These are phyloP conservation scores for Triticum timopheevii DNA, from an alignment of 176 grass and related monocot genomes.

Conservation along the genomic window DNA sequence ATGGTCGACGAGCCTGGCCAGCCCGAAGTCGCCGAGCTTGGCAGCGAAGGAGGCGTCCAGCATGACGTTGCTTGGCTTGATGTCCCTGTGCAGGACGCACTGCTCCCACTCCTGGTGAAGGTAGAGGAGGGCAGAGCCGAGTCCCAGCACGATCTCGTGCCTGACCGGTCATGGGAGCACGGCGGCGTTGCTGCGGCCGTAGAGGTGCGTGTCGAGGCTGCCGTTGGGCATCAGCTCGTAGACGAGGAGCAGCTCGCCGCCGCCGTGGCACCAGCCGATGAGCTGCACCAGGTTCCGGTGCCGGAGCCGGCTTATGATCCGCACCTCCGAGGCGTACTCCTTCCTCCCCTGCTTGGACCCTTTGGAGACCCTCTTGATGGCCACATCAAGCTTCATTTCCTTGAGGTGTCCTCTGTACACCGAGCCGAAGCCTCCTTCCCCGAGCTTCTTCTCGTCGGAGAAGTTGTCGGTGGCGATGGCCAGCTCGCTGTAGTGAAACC, in stretches of 20 bases:
- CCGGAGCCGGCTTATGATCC: constrained; percentile 55
- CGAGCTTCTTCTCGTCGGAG: constrained; percentile 19
- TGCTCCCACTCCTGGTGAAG: constrained; percentile 44
- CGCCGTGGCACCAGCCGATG: constrained; percentile 67
- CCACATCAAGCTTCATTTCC: not conserved
- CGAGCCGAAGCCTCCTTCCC: not conserved
- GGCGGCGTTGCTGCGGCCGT: not conserved
- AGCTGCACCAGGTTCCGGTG: constrained; percentile 66
- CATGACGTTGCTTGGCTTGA: constrained; percentile 48
- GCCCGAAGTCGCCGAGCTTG: constrained; percentile 46
- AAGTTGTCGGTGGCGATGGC: constrained; percentile 33
- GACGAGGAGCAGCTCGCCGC: constrained; percentile 40
- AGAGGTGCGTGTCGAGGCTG: constrained; percentile 47
- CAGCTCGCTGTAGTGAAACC: constrained; percentile 30
- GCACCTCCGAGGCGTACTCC: constrained; percentile 55
- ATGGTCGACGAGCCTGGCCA: constrained; percentile 37
- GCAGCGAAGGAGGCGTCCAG: constrained; percentile 23
- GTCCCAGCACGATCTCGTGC: constrained; percentile 19
- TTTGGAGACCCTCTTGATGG: constrained; percentile 29
- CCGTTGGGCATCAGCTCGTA: constrained; percentile 61
- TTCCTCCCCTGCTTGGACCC: constrained; percentile 49
- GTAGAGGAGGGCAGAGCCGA: not conserved
- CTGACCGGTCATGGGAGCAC: constrained; percentile 36
- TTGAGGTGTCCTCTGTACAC: constrained; percentile 23
- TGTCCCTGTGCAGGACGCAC: constrained; percentile 30